Evolutionary conservation across 225 moss, liverwort and hornwort species (phyloP).

Genomic region (Marchantia paleacea): DNA sequence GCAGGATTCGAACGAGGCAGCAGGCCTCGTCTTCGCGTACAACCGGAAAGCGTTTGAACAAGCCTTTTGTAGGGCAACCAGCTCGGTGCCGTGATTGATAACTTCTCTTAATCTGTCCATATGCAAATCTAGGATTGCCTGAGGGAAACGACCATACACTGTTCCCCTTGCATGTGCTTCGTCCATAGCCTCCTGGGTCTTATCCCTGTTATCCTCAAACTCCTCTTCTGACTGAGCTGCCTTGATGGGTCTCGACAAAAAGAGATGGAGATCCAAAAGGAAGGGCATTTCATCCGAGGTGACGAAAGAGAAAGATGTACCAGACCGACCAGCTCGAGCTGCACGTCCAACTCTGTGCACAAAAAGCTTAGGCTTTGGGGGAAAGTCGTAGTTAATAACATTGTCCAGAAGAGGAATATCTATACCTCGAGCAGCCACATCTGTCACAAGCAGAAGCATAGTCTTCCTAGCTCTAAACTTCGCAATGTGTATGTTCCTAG

Average conservation of each 20-base stretch:
- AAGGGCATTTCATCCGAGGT: constrained; percentile 88
- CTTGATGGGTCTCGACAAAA: constrained; percentile 76
- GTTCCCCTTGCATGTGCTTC: constrained; percentile 63
- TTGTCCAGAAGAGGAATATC: constrained; percentile 92
- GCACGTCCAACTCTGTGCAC: constrained; percentile 97
- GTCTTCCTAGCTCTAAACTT: constrained; percentile 93
- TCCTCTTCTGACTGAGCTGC: constrained; percentile 78
- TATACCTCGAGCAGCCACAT: constrained; percentile 92
- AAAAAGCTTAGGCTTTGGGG: constrained; percentile 95
- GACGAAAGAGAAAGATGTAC: constrained; percentile 77
- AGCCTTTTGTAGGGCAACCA: constrained; percentile 69
- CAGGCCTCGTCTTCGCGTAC: constrained; percentile 79
- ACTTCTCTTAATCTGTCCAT: constrained; percentile 86
- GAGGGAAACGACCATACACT: constrained; percentile 84
- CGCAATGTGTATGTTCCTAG: constrained; percentile 90
- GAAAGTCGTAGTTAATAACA: constrained; percentile 92
- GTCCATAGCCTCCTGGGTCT: constrained; percentile 54
- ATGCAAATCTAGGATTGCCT: constrained; percentile 68
- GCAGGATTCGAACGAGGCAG: constrained; percentile 71
- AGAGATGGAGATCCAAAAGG: constrained; percentile 83
- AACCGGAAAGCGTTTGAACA: constrained; percentile 74
- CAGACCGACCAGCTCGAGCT: constrained; percentile 85
- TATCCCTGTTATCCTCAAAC: constrained; percentile 48
- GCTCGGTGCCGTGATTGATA: constrained; percentile 57
- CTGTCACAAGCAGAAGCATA: constrained; percentile 83